phyloP scores from a whole-genome alignment of 805 yeast genomes.

The Candida adriatica region DNA sequence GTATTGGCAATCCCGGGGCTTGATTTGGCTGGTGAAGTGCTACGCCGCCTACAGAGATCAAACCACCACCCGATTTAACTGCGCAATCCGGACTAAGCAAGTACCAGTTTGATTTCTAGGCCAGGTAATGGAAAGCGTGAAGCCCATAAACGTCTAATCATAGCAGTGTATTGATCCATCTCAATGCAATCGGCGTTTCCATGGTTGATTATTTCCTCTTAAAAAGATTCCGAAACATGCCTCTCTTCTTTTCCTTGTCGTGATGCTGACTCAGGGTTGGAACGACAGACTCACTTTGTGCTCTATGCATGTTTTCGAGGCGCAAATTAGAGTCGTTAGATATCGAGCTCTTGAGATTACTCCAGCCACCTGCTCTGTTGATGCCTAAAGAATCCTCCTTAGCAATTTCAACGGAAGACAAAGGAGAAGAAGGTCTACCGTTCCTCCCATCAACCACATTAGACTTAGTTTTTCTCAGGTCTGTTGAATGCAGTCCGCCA shows the following conservation, averaged over 20 bases:
- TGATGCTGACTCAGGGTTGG: neutral
- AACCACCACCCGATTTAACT: too few relatives aligned
- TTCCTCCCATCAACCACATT: neutral
- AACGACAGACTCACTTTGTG: conserved; percentile 1
- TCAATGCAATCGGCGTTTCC: too few relatives aligned
- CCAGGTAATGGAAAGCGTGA: too few relatives aligned
- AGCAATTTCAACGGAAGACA: neutral
- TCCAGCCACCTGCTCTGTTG: neutral
- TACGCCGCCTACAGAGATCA: too few relatives aligned
- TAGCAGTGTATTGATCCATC: too few relatives aligned
- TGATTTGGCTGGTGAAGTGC: too few relatives aligned
- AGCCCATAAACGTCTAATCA: too few relatives aligned
- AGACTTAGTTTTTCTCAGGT: conserved; percentile 1
- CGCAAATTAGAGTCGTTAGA: neutral
- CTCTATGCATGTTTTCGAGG: neutral
- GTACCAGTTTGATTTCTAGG: too few relatives aligned
- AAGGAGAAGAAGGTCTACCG: neutral
- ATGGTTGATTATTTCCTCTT: conserved; percentile 1
- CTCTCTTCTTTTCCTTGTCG: conserved; percentile 5
- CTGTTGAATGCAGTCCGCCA: neutral
- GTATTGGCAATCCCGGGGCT: too few relatives aligned
- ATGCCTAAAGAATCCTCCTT: neutral
- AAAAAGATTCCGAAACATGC: neutral
- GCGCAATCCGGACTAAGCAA: too few relatives aligned
- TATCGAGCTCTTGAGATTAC: neutral